A percentile compares a stretch with the other conserved stretches of the same genome.
Evolutionary conservation across 1,139 yeast species (phyloP).

Genomic region (Taiozyma sp.): DNA sequence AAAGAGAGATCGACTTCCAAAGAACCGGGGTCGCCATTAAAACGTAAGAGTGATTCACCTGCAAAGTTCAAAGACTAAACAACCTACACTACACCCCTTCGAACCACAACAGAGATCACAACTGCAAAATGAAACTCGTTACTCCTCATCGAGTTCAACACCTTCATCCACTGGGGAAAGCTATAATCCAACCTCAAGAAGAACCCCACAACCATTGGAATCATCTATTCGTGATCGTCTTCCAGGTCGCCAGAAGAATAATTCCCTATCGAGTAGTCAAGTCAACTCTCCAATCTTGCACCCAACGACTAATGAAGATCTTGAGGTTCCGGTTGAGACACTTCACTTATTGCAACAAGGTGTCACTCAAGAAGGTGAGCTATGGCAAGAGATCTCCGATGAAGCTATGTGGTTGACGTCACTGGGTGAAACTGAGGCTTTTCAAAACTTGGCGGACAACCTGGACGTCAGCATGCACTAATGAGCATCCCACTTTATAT

Average conservation of each 20-base stretch:
- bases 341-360: slow-evolving; percentile 22
- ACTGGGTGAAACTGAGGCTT: slow-evolving; percentile 31
- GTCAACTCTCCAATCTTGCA: slow-evolving; percentile 12
- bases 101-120: slow-evolving; percentile 2
- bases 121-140: slow-evolving; percentile 1
- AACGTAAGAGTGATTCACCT: slow-evolving; percentile 1
- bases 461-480: slow-evolving; percentile 4
- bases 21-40: neutral
- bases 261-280: neutral
- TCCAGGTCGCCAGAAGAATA: neutral
- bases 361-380: slow-evolving; percentile 34
- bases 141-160: neutral
- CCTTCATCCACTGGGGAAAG: neutral
- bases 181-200: neutral
- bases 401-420: slow-evolving; percentile 66
- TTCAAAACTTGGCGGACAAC: slow-evolving; percentile 23
- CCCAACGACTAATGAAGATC: slow-evolving; percentile 13
- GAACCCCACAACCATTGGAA: slow-evolving; percentile 7
- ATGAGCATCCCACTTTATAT: neutral
- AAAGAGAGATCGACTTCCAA: slow-evolving; percentile 19
- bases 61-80: neutral
- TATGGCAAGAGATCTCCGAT: slow-evolving; percentile 71
- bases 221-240: slow-evolving; percentile 8
- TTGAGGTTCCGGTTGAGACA: slow-evolving; percentile 17
- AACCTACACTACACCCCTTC: neutral